Evolutionary conservation across 1,284 basidiomycete genomes (phyloP).

Genomic region (Hypsizygus ulmarius): DNA sequence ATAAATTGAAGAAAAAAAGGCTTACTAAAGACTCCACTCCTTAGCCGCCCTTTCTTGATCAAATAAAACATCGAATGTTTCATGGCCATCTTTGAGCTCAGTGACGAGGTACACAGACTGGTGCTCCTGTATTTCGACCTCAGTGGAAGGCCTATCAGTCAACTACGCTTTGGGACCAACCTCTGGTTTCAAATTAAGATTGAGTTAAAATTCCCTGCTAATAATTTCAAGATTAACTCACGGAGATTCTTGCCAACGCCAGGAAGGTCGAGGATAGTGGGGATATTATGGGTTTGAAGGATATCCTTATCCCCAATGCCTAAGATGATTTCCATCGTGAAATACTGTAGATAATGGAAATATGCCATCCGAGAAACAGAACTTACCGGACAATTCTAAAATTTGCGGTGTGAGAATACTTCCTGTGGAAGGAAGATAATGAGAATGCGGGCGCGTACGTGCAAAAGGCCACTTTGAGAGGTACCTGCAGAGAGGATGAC

Average conservation of each 20-base stretch:
- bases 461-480: neutral
- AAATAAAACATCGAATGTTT: constrained; percentile 8
- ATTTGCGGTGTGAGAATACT: constrained; percentile 32
- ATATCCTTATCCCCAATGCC: constrained; percentile 29
- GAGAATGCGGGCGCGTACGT: too few relatives aligned
- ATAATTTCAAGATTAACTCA: constrained; percentile 5
- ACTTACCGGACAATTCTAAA: constrained; percentile 19
- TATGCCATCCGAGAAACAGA: too few relatives aligned
- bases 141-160: neutral
- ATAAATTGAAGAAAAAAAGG: neutral
- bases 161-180: neutral
- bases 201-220: neutral
- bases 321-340: constrained; percentile 8
- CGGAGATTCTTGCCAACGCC: constrained; percentile 35
- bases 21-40: constrained; percentile 2
- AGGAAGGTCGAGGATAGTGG: constrained; percentile 28
- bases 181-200: neutral
- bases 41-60: constrained; percentile 6
- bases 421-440: neutral
- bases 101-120: constrained; percentile 2
- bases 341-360: too few relatives aligned
- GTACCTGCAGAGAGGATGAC: constrained; percentile 38
- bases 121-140: constrained; percentile 6
- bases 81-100: constrained; percentile 2
- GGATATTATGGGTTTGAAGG: constrained; percentile 26